Conservation (phyloP, 352 stramenopile species). For the Globisporangium okanoganense region DNA sequence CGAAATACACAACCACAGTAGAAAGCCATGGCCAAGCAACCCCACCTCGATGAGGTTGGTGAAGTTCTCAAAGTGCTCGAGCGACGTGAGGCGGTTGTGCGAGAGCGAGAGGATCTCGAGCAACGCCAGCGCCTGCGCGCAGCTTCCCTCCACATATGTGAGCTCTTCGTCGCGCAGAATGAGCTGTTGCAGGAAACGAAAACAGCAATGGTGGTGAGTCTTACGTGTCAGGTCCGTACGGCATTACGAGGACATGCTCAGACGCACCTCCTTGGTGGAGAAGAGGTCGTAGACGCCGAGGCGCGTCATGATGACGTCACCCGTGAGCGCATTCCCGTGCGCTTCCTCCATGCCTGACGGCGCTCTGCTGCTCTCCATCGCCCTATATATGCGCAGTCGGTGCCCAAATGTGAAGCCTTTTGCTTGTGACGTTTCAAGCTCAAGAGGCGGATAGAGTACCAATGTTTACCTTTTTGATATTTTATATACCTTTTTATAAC, state of each 20-base stretch:
- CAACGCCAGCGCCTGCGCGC: conserved; percentile 48
- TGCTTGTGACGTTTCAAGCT: conserved; percentile 33
- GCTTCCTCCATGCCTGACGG: background rate
- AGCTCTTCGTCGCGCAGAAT: conserved; percentile 71
- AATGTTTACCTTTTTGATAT: too few relatives aligned
- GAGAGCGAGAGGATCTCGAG: conserved; percentile 82
- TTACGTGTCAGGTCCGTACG: background rate
- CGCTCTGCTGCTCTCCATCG: background rate
- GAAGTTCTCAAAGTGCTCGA: conserved; percentile 65
- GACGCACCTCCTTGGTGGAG: conserved; percentile 54
- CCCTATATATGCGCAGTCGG: too few relatives aligned
- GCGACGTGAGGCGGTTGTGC: conserved; percentile 61
- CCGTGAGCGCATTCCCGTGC: conserved; percentile 20
- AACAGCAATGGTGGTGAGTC: background rate
- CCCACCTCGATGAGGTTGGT: conserved; percentile 70
- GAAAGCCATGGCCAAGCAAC: too few relatives aligned
- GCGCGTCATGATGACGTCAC: conserved; percentile 52
- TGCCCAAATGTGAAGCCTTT: background rate
- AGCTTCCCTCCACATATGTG: conserved; percentile 39
- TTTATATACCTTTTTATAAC: too few relatives aligned
- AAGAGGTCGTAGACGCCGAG: conserved; percentile 59
- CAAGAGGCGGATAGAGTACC: conserved; percentile 1
- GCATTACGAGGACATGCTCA: background rate
- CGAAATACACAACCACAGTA: too few relatives aligned
- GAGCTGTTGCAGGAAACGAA: conserved; percentile 25